phyloP scores from a whole-genome alignment of 1,284 basidiomycete species.

The Lentinula novae-zelandiae region DNA sequence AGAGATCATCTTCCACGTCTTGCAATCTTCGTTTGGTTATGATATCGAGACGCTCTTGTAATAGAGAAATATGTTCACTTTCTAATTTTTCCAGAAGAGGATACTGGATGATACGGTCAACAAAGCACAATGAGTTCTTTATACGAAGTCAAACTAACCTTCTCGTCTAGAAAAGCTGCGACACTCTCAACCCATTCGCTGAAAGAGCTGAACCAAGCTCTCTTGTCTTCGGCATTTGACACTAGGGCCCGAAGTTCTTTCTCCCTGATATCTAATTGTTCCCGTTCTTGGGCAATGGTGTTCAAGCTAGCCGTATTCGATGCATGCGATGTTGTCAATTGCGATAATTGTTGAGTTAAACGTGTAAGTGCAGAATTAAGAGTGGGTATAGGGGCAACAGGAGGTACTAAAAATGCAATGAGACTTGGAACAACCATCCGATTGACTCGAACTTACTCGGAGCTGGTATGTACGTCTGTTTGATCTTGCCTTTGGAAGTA shows the following conservation, averaged over 20 bases:
- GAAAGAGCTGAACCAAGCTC: constrained; percentile 86
- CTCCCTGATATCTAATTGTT: constrained; percentile 72
- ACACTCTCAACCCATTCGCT: constrained; percentile 85
- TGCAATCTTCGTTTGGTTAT: constrained; percentile 57
- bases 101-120: constrained; percentile 46
- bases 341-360: constrained; percentile 59
- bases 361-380: constrained; percentile 55
- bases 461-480: constrained; percentile 67
- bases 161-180: constrained; percentile 88
- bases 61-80: constrained; percentile 69
- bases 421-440: neutral
- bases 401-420: constrained; percentile 48
- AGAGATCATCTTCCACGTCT: constrained; percentile 84
- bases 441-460: constrained; percentile 55
- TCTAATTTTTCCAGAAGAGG: constrained; percentile 85
- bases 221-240: constrained; percentile 73
- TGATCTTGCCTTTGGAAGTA: constrained; percentile 29
- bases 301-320: constrained; percentile 60
- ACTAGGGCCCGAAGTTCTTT: constrained; percentile 79
- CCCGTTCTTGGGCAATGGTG: constrained; percentile 65
- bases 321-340: constrained; percentile 68
- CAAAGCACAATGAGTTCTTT: neutral
- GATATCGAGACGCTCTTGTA: constrained; percentile 75
- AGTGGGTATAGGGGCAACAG: constrained; percentile 53
- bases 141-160: constrained; percentile 45